Conservation (phyloP, 2,329 filamentous ascomycete species). For the Juglanconis juglandina region DNA sequence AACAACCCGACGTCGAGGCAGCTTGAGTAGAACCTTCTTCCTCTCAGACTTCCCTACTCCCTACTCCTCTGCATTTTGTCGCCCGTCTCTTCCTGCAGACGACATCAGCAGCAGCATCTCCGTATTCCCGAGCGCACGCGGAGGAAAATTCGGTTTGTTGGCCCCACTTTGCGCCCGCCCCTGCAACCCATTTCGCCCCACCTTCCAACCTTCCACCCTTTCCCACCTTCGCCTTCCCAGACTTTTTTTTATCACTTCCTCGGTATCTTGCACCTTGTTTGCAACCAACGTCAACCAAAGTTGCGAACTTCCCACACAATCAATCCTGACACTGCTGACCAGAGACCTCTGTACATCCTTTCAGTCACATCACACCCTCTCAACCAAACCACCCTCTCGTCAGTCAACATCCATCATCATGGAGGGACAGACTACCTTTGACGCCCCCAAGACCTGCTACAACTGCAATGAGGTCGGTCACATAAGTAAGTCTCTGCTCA, state of each 20-base stretch:
- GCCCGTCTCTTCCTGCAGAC: not conserved
- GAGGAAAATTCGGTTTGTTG: slow-evolving; percentile 7
- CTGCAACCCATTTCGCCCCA: slow-evolving; percentile 2
- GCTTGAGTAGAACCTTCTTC: no score
- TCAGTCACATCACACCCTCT: no score
- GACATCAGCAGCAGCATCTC: not conserved
- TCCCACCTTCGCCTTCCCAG: not conserved
- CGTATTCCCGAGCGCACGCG: not conserved
- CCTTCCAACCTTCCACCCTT: not conserved
- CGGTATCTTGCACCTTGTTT: slow-evolving; percentile 15
- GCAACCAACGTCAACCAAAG: not conserved
- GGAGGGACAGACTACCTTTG: slow-evolving; percentile 2
- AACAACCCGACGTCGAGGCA: not conserved
- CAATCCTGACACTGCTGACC: not conserved
- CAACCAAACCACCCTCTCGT: not conserved
- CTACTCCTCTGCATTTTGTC: not conserved
- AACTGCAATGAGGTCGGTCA: slow-evolving; percentile 68
- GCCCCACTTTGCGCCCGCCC: not conserved
- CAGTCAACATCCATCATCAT: not conserved
- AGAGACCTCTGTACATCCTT: not conserved
- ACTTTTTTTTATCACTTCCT: slow-evolving; percentile 4
- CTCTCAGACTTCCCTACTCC: not conserved
- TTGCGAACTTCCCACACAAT: not conserved
- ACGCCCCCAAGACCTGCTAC: slow-evolving; percentile 53
- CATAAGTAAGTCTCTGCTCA: slow-evolving; percentile 59